Evolutionary conservation across 306 rosid genomes (phyloP), one percentile per base, ranked within the genome.

Genomic region (Lathyrus tuberosus): DNA sequence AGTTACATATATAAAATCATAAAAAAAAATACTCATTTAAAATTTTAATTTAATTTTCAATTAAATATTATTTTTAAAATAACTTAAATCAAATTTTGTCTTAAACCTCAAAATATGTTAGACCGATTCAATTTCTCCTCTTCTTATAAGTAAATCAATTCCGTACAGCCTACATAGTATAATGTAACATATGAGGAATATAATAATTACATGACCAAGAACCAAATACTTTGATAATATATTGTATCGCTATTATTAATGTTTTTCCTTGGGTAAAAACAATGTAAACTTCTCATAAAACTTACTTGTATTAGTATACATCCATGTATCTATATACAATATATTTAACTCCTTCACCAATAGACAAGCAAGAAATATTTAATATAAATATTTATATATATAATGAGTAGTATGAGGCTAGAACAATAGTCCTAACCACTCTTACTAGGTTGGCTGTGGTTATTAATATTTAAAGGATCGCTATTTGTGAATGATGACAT

Each of bases 401-500:
- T 3, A 26, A 26, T 26, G 30, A 26, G 5, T 26, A 26, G 30
- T 26, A 4, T 26, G 0, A 26, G 30, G 30, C 30, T 26, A 31
- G 5, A 30, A 33, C 38, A 33, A 33, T 3, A 8, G 10, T 7
- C 3, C 40, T 35, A 35, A 35, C 0, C 10, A 35, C 42, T 66
- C 37, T 65, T 16, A 42, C 17, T 26, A 28, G 20, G n/a, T 26
- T 43, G 69, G 17, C 1, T 40, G 2, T 8, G 8, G 20, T 71
- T 49, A 42, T 42, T 64, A 35, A 17, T 59, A 49, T 61, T 73
- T 20, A 53, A 58, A 64, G 80, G 6, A 56, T 72, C 16, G 59
- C 60, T 43, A 41, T 6, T 65, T 31, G 48, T 65, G 51, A 79
- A n/a, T 16, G 84, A 83, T 0, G 84, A 83, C 66, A 80, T 42